Evolutionary conservation across 305 asterid genomes (phyloP).

Genomic region (Solanum hybrid): DNA sequence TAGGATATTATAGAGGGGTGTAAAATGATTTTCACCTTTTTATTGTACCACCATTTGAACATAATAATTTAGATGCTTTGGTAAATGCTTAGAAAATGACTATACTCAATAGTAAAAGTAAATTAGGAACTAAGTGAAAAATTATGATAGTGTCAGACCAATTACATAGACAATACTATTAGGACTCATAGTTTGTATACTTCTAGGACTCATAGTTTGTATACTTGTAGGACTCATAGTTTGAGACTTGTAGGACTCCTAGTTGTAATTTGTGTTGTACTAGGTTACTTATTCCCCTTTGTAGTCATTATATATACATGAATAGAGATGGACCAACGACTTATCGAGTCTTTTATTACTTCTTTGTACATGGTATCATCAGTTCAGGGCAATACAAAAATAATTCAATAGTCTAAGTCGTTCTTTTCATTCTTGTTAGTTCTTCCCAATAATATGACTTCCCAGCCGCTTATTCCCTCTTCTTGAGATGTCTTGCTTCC

Average conservation of each 20-base stretch:
- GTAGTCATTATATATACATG: background rate
- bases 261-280: too few species aligned
- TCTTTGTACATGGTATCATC: background rate
- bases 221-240: too few species aligned
- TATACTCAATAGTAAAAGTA: background rate
- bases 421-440: background rate
- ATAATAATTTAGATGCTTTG: background rate
- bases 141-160: background rate
- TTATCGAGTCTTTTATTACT: background rate
- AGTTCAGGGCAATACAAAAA: background rate
- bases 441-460: background rate
- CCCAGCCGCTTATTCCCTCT: background rate
- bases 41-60: background rate
- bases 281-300: too few species aligned
- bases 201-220: too few species aligned
- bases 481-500: background rate
- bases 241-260: too few species aligned
- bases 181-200: too few species aligned
- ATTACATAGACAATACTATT: background rate
- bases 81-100: background rate
- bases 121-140: background rate
- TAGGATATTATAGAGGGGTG: background rate
- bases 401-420: background rate
- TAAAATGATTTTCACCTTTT: background rate
- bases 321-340: background rate